A percentile compares a stretch with the other conserved stretches of the same genome.
Evolutionary conservation across 177 flowering plant genomes (phyloP).

Genomic region (Vitis hybrid): DNA sequence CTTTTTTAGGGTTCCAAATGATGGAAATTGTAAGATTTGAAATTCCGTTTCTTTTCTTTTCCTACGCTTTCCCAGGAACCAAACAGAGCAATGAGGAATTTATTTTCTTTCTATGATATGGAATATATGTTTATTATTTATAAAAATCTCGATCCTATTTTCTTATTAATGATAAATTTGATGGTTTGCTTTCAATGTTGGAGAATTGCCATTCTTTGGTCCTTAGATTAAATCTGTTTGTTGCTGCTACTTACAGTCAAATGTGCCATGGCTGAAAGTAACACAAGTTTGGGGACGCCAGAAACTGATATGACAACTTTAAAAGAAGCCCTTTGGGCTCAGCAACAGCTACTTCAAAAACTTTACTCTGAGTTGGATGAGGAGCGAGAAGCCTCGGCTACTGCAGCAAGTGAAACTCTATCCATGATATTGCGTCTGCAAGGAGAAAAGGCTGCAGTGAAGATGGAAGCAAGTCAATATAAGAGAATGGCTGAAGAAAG

Average conservation of each 20-base stretch:
- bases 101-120: no score
- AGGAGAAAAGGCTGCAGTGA: conserved; percentile 71
- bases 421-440: conserved; percentile 86
- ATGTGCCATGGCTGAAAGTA: conserved; percentile 34
- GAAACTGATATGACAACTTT: conserved; percentile 38
- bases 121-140: no score
- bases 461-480: conserved; percentile 86
- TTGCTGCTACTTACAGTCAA: not conserved
- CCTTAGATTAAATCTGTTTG: not conserved
- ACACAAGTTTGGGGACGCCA: conserved; percentile 9
- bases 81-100: no score
- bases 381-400: conserved; percentile 80
- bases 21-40: no score
- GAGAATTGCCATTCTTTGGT: not conserved
- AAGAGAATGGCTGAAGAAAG: conserved; percentile 87
- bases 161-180: not conserved
- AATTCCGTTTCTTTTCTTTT: no score
- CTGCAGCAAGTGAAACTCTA: conserved; percentile 79
- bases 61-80: no score
- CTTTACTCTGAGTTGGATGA: conserved; percentile 69
- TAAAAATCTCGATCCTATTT: no score
- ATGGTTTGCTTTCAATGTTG: not conserved
- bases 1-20: not conserved
- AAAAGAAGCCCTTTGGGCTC: conserved; percentile 59
- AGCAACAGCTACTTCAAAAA: conserved; percentile 66